Evolutionary conservation across 768 basidiomycete genomes (phyloP).

Genomic region (Lentinus tigrinus): DNA sequence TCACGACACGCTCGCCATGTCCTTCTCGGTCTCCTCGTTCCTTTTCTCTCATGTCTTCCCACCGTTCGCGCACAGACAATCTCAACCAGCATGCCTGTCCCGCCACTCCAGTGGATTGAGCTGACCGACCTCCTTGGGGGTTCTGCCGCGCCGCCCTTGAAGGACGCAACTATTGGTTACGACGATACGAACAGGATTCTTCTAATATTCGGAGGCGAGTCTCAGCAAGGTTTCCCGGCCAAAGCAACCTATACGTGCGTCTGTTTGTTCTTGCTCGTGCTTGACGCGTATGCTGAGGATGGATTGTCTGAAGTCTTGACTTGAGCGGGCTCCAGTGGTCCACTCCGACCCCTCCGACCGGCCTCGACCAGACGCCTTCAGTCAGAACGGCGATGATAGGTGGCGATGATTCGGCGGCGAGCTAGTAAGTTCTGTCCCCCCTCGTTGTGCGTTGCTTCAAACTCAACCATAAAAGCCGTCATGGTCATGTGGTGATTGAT

Average conservation of each 20-base stretch:
- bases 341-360: constrained; percentile 48
- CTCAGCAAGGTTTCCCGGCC: constrained; percentile 59
- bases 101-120: constrained; percentile 73
- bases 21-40: constrained; percentile 23
- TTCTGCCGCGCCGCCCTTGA: constrained; percentile 59
- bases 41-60: constrained; percentile 23
- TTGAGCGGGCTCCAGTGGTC: constrained; percentile 63
- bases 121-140: constrained; percentile 57
- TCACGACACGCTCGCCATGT: constrained; percentile 13
- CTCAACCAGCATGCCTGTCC: constrained; percentile 52
- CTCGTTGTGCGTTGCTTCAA: background rate
- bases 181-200: constrained; percentile 49
- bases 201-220: constrained; percentile 76
- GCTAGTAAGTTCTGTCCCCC: constrained; percentile 58
- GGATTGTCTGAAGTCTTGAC: constrained; percentile 48
- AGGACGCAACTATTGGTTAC: constrained; percentile 69
- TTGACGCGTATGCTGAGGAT: background rate
- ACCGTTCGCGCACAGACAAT: constrained; percentile 43
- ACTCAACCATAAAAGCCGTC: constrained; percentile 48
- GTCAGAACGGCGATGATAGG: constrained; percentile 63
- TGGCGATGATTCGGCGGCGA: constrained; percentile 74
- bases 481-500: constrained; percentile 72
- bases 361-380: constrained; percentile 49
- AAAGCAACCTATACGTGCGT: constrained; percentile 73
- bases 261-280: constrained; percentile 23